Conservation (phyloP, 2,329 filamentous ascomycete genomes). For the Colletotrichum cuscutae region DNA sequence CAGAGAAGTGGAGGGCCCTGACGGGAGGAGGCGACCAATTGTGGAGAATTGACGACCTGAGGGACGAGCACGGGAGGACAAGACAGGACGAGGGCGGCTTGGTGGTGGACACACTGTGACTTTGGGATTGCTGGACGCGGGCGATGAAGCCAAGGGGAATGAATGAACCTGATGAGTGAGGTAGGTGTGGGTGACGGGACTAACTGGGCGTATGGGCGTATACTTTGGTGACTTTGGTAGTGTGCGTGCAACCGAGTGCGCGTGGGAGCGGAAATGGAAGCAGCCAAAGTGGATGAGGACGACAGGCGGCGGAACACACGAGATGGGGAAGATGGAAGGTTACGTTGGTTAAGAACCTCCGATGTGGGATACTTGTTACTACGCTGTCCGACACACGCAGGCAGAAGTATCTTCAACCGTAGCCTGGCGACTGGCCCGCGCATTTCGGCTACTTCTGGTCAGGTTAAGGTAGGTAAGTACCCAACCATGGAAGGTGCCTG, state of each 20-base stretch:
- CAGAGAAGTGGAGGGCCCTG: constrained; percentile 19
- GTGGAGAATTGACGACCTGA: constrained; percentile 14
- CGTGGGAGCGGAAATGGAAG: constrained; percentile 22
- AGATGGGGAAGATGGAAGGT: background rate
- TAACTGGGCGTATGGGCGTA: background rate
- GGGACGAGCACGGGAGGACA: constrained; percentile 5
- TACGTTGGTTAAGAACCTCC: background rate
- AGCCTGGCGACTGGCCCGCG: background rate
- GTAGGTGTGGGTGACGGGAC: too few relatives aligned
- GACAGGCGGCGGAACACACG: background rate
- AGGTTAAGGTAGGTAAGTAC: background rate
- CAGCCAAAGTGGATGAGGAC: constrained; percentile 10
- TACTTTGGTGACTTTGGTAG: background rate
- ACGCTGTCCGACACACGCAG: background rate
- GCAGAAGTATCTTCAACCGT: background rate
- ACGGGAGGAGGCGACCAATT: constrained; percentile 27
- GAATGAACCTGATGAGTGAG: too few relatives aligned
- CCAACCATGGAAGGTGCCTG: background rate
- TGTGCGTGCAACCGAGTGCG: background rate
- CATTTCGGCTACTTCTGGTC: background rate
- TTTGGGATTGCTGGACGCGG: background rate
- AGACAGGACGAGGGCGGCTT: background rate
- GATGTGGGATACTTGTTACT: background rate
- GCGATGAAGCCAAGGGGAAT: background rate
- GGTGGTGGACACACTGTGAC: background rate